A percentile compares a stretch with the other conserved stretches of the same genome.
phyloP scores from a whole-genome alignment of 2,329 filamentous ascomycete genomes.

The Corinectria fuckeliana region DNA sequence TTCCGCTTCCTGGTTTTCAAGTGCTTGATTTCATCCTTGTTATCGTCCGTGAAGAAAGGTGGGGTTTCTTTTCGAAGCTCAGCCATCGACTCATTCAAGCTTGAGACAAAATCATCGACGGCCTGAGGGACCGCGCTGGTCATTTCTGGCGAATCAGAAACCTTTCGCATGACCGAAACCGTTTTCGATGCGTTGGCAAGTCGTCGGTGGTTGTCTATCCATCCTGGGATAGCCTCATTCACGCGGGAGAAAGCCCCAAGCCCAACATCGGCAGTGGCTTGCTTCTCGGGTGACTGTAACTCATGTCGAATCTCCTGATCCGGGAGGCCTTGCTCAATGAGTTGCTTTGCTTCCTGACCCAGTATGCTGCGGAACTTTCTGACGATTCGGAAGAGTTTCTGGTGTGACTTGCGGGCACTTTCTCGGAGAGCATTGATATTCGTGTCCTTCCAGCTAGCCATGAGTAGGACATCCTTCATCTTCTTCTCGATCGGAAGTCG shows the following conservation, averaged over 20 bases:
- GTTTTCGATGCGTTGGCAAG: conserved; percentile 75
- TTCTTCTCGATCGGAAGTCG: conserved; percentile 82
- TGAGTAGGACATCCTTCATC: conserved; percentile 88
- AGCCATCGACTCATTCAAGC: conserved; percentile 70
- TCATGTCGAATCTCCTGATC: conserved; percentile 48
- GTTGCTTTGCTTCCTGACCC: conserved; percentile 73
- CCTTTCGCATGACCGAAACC: conserved; percentile 73
- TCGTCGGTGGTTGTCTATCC: conserved; percentile 61
- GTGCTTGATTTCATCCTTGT: conserved; percentile 82
- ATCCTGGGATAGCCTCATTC: conserved; percentile 42
- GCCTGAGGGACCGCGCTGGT: conserved; percentile 63
- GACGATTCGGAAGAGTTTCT: conserved; percentile 89
- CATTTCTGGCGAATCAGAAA: conserved; percentile 60
- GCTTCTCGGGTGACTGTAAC: conserved; percentile 1
- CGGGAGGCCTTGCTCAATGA: conserved; percentile 67
- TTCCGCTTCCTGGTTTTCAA: conserved; percentile 90
- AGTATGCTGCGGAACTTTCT: conserved; percentile 86
- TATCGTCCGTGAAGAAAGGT: conserved; percentile 80
- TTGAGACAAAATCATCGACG: conserved; percentile 71
- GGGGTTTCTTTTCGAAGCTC: conserved; percentile 87
- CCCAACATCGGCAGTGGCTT: conserved; percentile 14
- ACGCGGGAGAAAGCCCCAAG: conserved; percentile 28
- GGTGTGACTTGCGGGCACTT: conserved; percentile 88
- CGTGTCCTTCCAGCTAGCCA: conserved; percentile 98
- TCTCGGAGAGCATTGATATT: conserved; percentile 90